Base-by-base conservation (phyloP, 441 rosid species). In the Breynia disticha region DNA sequence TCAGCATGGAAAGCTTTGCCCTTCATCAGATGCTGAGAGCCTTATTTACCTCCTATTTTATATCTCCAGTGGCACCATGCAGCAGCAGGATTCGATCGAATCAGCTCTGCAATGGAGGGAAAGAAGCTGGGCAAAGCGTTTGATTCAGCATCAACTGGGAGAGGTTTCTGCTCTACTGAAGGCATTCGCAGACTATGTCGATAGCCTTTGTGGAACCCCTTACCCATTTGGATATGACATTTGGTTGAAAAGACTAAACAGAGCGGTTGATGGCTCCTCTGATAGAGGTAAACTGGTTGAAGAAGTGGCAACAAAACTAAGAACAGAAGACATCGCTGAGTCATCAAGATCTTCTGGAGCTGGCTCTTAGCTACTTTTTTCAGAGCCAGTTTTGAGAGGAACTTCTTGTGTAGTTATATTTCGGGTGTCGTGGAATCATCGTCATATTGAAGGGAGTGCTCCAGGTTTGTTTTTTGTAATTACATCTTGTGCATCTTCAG, bases 171-270 rank as follows among this genome's bases (percentile, higher is more conserved):
- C 86, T 21, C 64, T 82, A 22, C 56, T 82, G 14, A 82, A 82
- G 75, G 89, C 89, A 18, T 79, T 82, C 65, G 81, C 80, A 17
- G 89, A 82, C 69, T 82, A 79, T 65, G 74, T 82, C 14, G 89
- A 82, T 62, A 78, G 79, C 63, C 81, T 82, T 20, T 79, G 83
- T 39, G 86, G 89, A 61, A 82, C 86, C 0, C 86, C 86, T 5
- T 82, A 82, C 57, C 86, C 86, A 0, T 76, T 82, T 16, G 89
- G 76, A 22, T 71, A 77, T 44, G 80, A 78, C 19, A 78, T 79
- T 17, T 82, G 86, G 89, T 49, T 79, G 60, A 76, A 67, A 62
- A 72, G 89, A 64, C 62, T 82, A 52, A 67, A 69, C 24, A 61
- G 60, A 19, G 79, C 75, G 15, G 77, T 75, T 51, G 84, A 79